A percentile compares a stretch with the other conserved stretches of the same genome.
These are phyloP conservation scores for Fusarium abutilonis DNA, from an alignment of 2,329 filamentous ascomycete species.

Conservation along the genomic window DNA sequence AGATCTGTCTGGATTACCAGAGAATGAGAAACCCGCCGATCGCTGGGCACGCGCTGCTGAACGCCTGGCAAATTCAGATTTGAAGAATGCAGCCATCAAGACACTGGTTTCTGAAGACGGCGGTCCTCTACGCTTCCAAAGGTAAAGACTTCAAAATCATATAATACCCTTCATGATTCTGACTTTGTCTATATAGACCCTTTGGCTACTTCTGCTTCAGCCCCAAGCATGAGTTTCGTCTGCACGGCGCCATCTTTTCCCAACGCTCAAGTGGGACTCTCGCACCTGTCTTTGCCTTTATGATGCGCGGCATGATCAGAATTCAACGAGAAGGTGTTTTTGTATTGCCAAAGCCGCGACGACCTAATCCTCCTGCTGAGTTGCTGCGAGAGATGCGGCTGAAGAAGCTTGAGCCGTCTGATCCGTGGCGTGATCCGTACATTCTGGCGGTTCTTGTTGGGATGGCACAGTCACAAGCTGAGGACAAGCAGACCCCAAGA, in stretches of 20 bases:
- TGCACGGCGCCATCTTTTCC: slow-evolving; percentile 38
- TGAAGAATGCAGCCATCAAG: slow-evolving; percentile 38
- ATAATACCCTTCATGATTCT: background rate
- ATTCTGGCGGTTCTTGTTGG: slow-evolving; percentile 40
- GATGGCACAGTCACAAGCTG: slow-evolving; percentile 39
- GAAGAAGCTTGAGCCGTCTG: slow-evolving; percentile 33
- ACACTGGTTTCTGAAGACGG: slow-evolving; percentile 32
- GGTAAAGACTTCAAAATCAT: slow-evolving; percentile 7
- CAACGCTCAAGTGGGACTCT: slow-evolving; percentile 10
- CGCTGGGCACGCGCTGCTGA: slow-evolving; percentile 33
- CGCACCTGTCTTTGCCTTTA: slow-evolving; percentile 36
- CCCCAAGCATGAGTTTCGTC: slow-evolving; percentile 32
- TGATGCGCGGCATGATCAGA: slow-evolving; percentile 38
- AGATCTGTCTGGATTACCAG: background rate
- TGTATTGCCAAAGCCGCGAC: slow-evolving; percentile 26
- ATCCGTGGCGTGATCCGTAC: slow-evolving; percentile 40
- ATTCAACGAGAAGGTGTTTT: slow-evolving; percentile 33
- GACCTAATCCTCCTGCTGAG: slow-evolving; percentile 32
- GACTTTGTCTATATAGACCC: slow-evolving; percentile 14
- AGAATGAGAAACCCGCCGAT: slow-evolving; percentile 1
- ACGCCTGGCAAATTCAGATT: slow-evolving; percentile 33
- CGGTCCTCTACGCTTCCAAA: slow-evolving; percentile 33
- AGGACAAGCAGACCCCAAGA: slow-evolving; percentile 2
- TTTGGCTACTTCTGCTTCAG: slow-evolving; percentile 42
- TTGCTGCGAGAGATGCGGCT: slow-evolving; percentile 26